phyloP scores from a whole-genome alignment of 345 rosid genomes.

The Eucalyptus regnans region DNA sequence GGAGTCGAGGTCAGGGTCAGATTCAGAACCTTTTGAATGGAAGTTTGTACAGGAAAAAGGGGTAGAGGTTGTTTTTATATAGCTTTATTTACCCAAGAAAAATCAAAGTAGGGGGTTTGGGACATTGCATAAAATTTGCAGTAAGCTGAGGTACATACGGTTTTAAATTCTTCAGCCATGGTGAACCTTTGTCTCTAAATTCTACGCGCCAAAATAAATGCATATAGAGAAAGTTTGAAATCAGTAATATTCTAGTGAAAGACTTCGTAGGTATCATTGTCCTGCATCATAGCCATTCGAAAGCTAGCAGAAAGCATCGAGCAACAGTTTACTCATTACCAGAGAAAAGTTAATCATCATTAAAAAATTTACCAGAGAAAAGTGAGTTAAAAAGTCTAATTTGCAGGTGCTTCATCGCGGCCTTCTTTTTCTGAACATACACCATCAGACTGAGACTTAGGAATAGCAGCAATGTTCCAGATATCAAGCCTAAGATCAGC shows the following conservation, averaged over 20 bases:
- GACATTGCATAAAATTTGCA: not conserved
- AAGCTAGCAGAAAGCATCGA: not conserved
- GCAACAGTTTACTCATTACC: not conserved
- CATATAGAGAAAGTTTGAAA: not conserved
- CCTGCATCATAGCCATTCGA: not conserved
- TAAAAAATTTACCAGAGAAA: not conserved
- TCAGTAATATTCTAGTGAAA: not conserved
- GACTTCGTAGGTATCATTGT: not conserved
- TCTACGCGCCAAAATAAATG: not conserved
- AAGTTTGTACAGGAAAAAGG: not conserved
- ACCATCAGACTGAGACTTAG: not conserved
- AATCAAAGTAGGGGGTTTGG: not conserved
- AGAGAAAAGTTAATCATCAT: not conserved
- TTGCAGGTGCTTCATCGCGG: not conserved
- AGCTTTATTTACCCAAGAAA: not conserved
- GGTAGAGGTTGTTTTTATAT: not conserved
- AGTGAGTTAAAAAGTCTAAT: not conserved
- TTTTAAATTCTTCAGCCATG: not conserved
- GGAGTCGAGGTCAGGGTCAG: not conserved
- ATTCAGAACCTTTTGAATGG: not conserved
- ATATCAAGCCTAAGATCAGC: not conserved
- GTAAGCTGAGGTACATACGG: not conserved
- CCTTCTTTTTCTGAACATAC: not conserved
- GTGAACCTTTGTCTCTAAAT: not conserved
- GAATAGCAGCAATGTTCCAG: not conserved